Evolutionary conservation across 306 rosid species (phyloP).

Genomic region (peach (Prunus persica)): DNA sequence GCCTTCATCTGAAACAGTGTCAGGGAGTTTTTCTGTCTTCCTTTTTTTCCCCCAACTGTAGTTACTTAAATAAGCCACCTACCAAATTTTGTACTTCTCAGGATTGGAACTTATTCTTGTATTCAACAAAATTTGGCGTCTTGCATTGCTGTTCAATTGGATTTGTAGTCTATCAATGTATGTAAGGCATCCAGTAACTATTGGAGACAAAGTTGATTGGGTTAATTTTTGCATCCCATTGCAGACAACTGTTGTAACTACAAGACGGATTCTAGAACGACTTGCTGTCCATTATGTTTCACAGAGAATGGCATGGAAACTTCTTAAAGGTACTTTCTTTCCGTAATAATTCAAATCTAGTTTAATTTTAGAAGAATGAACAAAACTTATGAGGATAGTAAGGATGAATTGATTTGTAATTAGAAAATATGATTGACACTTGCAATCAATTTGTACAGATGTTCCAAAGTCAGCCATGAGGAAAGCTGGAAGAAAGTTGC

Average conservation of each 20-base stretch:
- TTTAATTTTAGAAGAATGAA: background rate
- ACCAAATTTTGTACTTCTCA: background rate
- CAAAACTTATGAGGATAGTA: background rate
- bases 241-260: constrained; percentile 71
- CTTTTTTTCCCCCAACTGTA: background rate
- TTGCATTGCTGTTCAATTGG: background rate
- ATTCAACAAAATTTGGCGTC: constrained; percentile 1
- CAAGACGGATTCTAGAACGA: constrained; percentile 78
- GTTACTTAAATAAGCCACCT: background rate
- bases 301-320: constrained; percentile 75
- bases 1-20: background rate
- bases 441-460: constrained; percentile 35
- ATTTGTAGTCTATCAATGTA: constrained; percentile 6
- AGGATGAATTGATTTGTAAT: background rate
- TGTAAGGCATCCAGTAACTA: constrained; percentile 7
- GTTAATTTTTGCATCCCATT: constrained; percentile 25
- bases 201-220: background rate
- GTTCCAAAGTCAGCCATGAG: constrained; percentile 68
- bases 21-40: background rate
- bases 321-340: constrained; percentile 62
- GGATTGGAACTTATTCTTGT: background rate
- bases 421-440: background rate
- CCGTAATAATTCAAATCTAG: background rate
- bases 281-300: constrained; percentile 57
- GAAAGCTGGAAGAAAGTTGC: constrained; percentile 69